Base-by-base conservation (phyloP, 495 filamentous ascomycete genomes). In the Lepraria neglecta region DNA sequence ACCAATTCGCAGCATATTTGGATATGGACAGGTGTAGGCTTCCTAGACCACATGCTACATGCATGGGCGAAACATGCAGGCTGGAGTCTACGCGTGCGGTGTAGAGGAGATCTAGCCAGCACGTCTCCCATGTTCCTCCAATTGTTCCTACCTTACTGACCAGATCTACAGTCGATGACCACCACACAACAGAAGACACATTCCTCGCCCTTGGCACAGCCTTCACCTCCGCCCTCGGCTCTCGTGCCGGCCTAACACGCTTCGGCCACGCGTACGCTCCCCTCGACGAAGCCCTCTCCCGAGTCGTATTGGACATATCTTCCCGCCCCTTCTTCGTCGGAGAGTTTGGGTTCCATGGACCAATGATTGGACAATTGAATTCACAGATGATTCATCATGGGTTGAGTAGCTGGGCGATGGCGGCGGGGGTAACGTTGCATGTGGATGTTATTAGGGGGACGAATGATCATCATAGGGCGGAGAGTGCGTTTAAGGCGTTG, bases 31-130 rank as follows among this genome's bases (percentile, higher is more conserved):
- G 94, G 94, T 53, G 95, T 98, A 70, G 94, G 94, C n/a, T 98
- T 98, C 75, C 78, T 98, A 38, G 94, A 98, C 77, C 94, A 98
- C 78, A 97, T 98, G 94, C 79, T 98, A 54, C 94, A 98, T 72
- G 94, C 94, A 31, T 83, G 97, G 44, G 88, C 94, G 2, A 97
- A 98, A 72, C 94, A 98, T 74, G 84, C 88, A 0, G 92, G 92
- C 19, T 96, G 92, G 94, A 90, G 86, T 78, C 73, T 98, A 66
- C 82, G 82, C 10, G 75, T 98, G 27, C 78, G 83, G 47, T 92
- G 90, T 68, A 81, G 85, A 72, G 94, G 94, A 19, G 94, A 98
- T 76, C 72, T 97, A 28, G 87, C 92, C 76, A 96, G 91, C 95
- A 75, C 59, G 82, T 80, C 24, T 52, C 40, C 48, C 54, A 2